Base-by-base conservation (phyloP, 345 rosid species). In the Murraya paniculata region DNA sequence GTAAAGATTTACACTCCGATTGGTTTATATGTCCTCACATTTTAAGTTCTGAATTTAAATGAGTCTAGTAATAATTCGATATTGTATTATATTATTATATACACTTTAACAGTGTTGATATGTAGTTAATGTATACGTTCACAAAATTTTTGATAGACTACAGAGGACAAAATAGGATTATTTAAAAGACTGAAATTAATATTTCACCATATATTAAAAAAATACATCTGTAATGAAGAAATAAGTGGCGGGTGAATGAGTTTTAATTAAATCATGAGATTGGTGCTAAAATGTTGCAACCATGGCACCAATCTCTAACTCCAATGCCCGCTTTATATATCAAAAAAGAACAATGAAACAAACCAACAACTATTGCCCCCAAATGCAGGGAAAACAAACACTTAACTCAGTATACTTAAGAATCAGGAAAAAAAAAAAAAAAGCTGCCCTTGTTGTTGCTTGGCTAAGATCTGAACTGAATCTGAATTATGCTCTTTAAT, bases 371-470 rank as follows among this genome's bases (percentile, higher is more conserved):
- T 74, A 39, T 14, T 68, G 68, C 69, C 88, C 89, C 84, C 77
- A 84, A 75, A 75, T 86, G 80, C 85, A 79, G 88, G 88, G 81
- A 55, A 64, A 78, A 82, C 53, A 68, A 78, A 64, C 79, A 56
- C 64, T 50, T 8, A 60, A 66, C 50, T 28, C 33, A 48, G 74
- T 58, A 62, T 64, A 57, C 59, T 28, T 4, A 71, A 55, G 72
- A 24, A 45, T 45, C 2, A 13, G 28, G 67, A 28, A 41, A 76
- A 24, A 16, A 80, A 73, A 7, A 30, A 19, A 35, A 22, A 22
- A 21, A 18, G 45, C 22, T 33, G 25, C 73, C 81, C 78, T 38
- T 66, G 19, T 72, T 78, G 57, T 61, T 31, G 45, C 18, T 38
- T 65, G 81, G 69, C 57, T 72, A 45, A 33, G 45, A 48, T 78